Base-by-base conservation (phyloP, 306 rosid genomes). In the Dryas alaskensis region DNA sequence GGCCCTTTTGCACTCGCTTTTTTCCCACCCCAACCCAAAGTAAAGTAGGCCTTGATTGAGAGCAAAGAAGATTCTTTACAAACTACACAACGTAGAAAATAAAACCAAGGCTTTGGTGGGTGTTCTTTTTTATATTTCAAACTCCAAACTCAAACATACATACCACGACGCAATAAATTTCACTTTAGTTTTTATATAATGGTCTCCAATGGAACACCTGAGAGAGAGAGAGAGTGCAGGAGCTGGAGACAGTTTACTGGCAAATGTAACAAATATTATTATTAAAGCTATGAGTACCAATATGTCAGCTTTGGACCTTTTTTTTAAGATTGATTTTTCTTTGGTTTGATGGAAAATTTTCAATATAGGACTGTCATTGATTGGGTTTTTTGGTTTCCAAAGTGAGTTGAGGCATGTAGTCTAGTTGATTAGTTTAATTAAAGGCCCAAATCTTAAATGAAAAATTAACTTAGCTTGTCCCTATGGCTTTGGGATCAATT, bases 11-110 rank as follows among this genome's bases (percentile, higher is more conserved):
- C 6, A 2, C 12, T 70, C 40, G 49, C 73, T 75, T 54, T 68
- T 65, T 53, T 65, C 69, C 69, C 73, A 59, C 73, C 77, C 48
- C 54, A 72, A 66, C 52, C 73, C 76, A 5, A 45, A 45, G 6
- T 5, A 45, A 50, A 65, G 68, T 63, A 54, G 64, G 73, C 64
- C 59, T 81, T 77, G 77, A 73, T 81, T 62, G 73, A 73, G 79
- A 73, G 79, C 71, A 63, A 55, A 61, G 50, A 62, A 81, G 82
- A 69, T 73, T 81, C 82, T 73, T 81, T 43, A 64, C 76, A 55
- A 53, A 77, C 79, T 62, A 68, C 69, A 52, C 85, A 77, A 69
- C 79, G 77, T 69, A 48, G 69, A 73, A 81, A 77, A 77, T 73
- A 73, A 58, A 73, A 63, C 79, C 79, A 81, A 73, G 57, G 22